Percentiles rank a stretch among this genome's conserved stretches.
Conservation (phyloP, 1,139 yeast species). For the Yamadazyma triangularis region DNA sequence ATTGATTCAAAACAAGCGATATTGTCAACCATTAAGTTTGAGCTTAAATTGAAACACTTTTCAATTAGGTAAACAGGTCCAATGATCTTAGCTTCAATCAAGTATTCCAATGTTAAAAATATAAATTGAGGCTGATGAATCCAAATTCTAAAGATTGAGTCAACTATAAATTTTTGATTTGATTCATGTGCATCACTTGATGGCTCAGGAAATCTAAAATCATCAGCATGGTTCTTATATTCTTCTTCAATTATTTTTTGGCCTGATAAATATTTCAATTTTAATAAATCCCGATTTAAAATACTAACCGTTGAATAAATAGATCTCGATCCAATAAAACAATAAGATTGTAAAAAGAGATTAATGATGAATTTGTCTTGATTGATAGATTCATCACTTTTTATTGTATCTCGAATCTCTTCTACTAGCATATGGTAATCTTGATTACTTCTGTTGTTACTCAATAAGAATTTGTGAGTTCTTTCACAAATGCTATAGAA, state of each 20-base stretch:
- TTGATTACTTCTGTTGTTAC: constrained; percentile 38
- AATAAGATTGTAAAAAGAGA: constrained; percentile 64
- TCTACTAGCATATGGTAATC: constrained; percentile 22
- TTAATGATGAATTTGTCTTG: constrained; percentile 50
- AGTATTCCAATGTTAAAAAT: constrained; percentile 61
- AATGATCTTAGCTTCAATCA: constrained; percentile 50
- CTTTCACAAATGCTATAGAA: constrained; percentile 32
- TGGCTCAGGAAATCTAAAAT: constrained; percentile 30
- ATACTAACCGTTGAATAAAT: constrained; percentile 79
- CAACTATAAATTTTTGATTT: constrained; percentile 47
- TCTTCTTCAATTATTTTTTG: constrained; percentile 24
- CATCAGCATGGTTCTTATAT: constrained; percentile 22
- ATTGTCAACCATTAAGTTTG: constrained; percentile 36
- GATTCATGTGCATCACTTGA: constrained; percentile 38
- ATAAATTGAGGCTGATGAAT: constrained; percentile 78
- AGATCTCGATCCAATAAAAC: constrained; percentile 85
- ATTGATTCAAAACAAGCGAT: constrained; percentile 46
- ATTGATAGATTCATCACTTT: constrained; percentile 22
- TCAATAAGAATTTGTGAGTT: constrained; percentile 40
- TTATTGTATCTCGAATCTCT: constrained; percentile 27
- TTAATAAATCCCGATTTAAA: constrained; percentile 51
- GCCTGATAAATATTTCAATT: constrained; percentile 45
- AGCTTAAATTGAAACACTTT: constrained; percentile 34
- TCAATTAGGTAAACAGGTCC: constrained; percentile 37
- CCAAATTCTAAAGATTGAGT: constrained; percentile 75